A percentile compares a stretch with the other conserved stretches of the same genome.
Evolutionary conservation across 139 green algal species (phyloP).

Genomic region (Closterium sp.): DNA sequence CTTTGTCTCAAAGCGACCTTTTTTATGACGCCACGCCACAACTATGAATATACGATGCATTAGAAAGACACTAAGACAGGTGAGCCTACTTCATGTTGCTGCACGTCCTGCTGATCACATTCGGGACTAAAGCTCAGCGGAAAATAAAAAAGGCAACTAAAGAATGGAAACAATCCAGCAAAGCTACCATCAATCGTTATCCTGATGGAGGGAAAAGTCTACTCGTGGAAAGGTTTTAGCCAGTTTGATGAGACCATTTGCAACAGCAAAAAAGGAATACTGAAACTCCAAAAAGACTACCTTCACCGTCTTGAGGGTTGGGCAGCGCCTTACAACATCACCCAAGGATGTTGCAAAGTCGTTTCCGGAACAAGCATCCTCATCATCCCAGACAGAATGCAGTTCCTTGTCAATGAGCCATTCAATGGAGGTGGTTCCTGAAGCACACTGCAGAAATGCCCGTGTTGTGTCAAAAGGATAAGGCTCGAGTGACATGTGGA

Average conservation of each 20-base stretch:
- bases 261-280: neutral
- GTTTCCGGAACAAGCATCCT: neutral
- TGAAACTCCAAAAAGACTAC: neutral
- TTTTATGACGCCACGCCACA: too few relatives aligned
- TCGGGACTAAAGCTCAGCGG: too few relatives aligned
- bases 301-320: neutral
- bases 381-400: neutral
- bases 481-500: neutral
- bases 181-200: too few relatives aligned
- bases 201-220: neutral
- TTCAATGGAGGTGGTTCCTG: neutral
- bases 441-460: neutral
- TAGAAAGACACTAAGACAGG: too few relatives aligned
- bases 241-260: neutral
- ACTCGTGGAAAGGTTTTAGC: neutral
- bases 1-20: too few relatives aligned
- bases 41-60: too few relatives aligned
- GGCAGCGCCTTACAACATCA: neutral
- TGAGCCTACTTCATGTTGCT: too few relatives aligned
- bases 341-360: neutral
- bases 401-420: neutral
- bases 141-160: too few relatives aligned
- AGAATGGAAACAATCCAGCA: too few relatives aligned
- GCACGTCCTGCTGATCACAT: too few relatives aligned
- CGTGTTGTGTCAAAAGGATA: neutral